phyloP scores from a whole-genome alignment of 805 yeast species.

The Pichia nakasei region DNA sequence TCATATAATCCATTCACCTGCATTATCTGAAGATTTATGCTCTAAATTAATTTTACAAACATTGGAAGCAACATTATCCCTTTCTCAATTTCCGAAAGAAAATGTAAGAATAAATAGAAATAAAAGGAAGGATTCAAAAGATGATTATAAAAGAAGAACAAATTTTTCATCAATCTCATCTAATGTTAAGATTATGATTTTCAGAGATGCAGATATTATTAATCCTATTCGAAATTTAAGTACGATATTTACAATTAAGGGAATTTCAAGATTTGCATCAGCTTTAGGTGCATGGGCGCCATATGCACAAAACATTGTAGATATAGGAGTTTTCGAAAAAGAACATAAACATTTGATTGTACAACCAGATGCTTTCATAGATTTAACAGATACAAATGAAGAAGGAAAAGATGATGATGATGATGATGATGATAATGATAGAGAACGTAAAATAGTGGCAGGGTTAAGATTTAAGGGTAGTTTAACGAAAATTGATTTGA shows the following conservation, averaged over 20 bases:
- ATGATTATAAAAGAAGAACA: not conserved
- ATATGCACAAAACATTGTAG: constrained; percentile 61
- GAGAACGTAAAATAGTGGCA: constrained; percentile 34
- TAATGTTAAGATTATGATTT: constrained; percentile 1
- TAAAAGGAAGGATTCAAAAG: not conserved
- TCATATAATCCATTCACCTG: constrained; percentile 46
- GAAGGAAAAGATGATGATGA: too few relatives aligned
- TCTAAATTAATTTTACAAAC: constrained; percentile 51
- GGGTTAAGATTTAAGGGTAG: constrained; percentile 55
- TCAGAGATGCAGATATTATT: constrained; percentile 5
- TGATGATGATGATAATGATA: constrained; percentile 2
- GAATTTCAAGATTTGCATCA: constrained; percentile 51
- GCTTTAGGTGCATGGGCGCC: constrained; percentile 67
- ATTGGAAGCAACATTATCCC: constrained; percentile 44
- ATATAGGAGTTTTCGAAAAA: constrained; percentile 51
- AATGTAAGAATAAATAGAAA: not conserved
- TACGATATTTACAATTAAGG: constrained; percentile 49
- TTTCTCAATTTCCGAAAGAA: not conserved
- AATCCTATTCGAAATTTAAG: constrained; percentile 39
- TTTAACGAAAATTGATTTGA: constrained; percentile 30
- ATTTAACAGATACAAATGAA: constrained; percentile 6
- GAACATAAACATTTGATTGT: constrained; percentile 34
- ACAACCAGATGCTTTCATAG: constrained; percentile 19
- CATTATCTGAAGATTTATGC: constrained; percentile 33
- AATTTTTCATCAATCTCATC: not conserved